A percentile compares a stretch with the other conserved stretches of the same genome.
Evolutionary conservation across 441 rosid species (phyloP).

Genomic region (Arabidopsis lyrata): DNA sequence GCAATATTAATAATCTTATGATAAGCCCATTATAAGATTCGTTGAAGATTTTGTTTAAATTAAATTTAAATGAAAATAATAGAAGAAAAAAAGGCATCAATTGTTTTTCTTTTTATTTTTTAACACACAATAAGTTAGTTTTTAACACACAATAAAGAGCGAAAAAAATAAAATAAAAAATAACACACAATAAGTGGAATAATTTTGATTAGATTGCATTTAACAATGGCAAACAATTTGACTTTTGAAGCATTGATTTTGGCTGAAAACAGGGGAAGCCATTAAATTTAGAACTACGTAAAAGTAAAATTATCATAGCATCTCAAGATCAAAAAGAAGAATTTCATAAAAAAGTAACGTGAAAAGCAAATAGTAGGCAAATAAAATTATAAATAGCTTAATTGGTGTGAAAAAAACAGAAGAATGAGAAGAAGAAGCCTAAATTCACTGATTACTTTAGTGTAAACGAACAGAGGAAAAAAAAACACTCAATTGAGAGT

Average conservation of each 20-base stretch:
- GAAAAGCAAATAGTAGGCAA: constrained; percentile 12
- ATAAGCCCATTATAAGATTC: not conserved
- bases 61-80: too few relatives aligned
- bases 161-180: too few relatives aligned
- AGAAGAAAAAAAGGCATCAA: too few relatives aligned
- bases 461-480: constrained; percentile 16
- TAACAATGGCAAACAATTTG: constrained; percentile 44
- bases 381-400: constrained; percentile 9
- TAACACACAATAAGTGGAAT: constrained; percentile 1
- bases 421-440: not conserved
- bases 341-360: not conserved
- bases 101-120: too few relatives aligned
- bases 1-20: not conserved
- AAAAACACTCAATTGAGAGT: constrained; percentile 1
- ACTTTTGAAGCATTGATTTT: constrained; percentile 41
- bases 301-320: constrained; percentile 26
- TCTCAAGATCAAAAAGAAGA: constrained; percentile 7
- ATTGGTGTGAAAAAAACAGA: not conserved
- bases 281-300: constrained; percentile 16
- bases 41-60: too few relatives aligned
- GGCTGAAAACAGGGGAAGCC: constrained; percentile 43
- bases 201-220: constrained; percentile 33
- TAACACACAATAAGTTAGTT: too few relatives aligned
- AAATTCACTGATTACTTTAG: constrained; percentile 12
- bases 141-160: too few relatives aligned